A percentile compares a stretch with the other conserved stretches of the same genome.
These are phyloP conservation scores for Debaryomyces prosopidis DNA, from an alignment of 805 yeast species.

Conservation along the genomic window DNA sequence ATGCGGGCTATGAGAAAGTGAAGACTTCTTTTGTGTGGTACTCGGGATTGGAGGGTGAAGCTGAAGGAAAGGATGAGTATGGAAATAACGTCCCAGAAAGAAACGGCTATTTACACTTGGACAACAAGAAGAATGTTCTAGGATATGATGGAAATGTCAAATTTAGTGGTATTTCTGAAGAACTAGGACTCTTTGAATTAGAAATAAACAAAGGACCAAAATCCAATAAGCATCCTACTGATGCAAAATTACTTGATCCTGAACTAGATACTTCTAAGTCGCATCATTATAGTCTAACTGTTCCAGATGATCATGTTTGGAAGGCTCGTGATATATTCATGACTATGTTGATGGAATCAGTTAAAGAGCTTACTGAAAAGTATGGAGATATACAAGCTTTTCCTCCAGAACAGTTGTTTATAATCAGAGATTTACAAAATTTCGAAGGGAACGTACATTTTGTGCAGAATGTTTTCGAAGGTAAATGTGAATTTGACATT, in stretches of 20 bases:
- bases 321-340: conserved; percentile 73
- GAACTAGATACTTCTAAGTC: conserved; percentile 58
- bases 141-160: conserved; percentile 40
- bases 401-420: conserved; percentile 52
- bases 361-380: conserved; percentile 44
- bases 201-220: conserved; percentile 57
- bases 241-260: conserved; percentile 27
- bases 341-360: conserved; percentile 67
- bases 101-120: conserved; percentile 26
- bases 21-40: conserved; percentile 74
- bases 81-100: conserved; percentile 10
- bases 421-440: conserved; percentile 56
- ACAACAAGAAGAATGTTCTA: conserved; percentile 21
- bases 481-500: conserved; percentile 74
- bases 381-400: conserved; percentile 22
- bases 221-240: conserved; percentile 43
- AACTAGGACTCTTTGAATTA: conserved; percentile 66
- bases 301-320: conserved; percentile 78
- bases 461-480: conserved; percentile 74
- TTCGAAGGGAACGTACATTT: conserved; percentile 78
- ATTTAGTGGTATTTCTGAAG: conserved; percentile 50
- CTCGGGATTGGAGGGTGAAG: conserved; percentile 69
- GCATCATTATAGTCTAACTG: conserved; percentile 65
- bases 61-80: conserved; percentile 6
- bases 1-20: conserved; percentile 45